A percentile compares a stretch with the other conserved stretches of the same genome.
phyloP scores from a whole-genome alignment of 1,284 basidiomycete genomes.

The Heterobasidion parviporum region DNA sequence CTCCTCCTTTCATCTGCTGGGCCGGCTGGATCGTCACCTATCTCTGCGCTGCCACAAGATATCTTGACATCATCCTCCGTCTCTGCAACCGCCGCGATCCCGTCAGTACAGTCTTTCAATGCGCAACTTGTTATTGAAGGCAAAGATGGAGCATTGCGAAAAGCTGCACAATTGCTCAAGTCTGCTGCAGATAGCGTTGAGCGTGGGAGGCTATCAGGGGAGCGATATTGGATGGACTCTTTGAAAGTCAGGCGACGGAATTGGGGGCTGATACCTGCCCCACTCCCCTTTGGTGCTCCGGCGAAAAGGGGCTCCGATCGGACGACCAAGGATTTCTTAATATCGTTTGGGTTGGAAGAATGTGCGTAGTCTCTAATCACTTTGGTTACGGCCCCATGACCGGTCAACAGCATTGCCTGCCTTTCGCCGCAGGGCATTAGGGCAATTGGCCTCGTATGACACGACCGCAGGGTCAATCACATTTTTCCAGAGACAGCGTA shows the following conservation, averaged over 20 bases:
- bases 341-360: slow-evolving; percentile 73
- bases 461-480: slow-evolving; percentile 35
- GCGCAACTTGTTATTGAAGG: slow-evolving; percentile 64
- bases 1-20: slow-evolving; percentile 37
- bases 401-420: slow-evolving; percentile 42
- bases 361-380: slow-evolving; percentile 31
- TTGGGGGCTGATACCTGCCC: slow-evolving; percentile 71
- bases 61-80: slow-evolving; percentile 57
- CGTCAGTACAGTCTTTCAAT: slow-evolving; percentile 68
- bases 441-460: slow-evolving; percentile 49
- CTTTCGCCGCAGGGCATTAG: slow-evolving; percentile 60
- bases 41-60: slow-evolving; percentile 21
- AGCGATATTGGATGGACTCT: slow-evolving; percentile 74
- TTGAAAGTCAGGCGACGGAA: slow-evolving; percentile 64
- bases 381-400: slow-evolving; percentile 5
- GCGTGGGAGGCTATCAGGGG: slow-evolving; percentile 45
- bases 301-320: slow-evolving; percentile 68
- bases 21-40: slow-evolving; percentile 11
- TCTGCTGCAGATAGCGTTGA: slow-evolving; percentile 62
- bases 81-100: slow-evolving; percentile 50
- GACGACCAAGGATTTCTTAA: slow-evolving; percentile 69
- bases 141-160: slow-evolving; percentile 69
- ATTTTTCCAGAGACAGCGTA: slow-evolving; percentile 54
- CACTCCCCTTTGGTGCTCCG: slow-evolving; percentile 57
- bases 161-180: slow-evolving; percentile 63